Conservation (phyloP, 805 yeast genomes). For the Geotrichum ghanense region DNA sequence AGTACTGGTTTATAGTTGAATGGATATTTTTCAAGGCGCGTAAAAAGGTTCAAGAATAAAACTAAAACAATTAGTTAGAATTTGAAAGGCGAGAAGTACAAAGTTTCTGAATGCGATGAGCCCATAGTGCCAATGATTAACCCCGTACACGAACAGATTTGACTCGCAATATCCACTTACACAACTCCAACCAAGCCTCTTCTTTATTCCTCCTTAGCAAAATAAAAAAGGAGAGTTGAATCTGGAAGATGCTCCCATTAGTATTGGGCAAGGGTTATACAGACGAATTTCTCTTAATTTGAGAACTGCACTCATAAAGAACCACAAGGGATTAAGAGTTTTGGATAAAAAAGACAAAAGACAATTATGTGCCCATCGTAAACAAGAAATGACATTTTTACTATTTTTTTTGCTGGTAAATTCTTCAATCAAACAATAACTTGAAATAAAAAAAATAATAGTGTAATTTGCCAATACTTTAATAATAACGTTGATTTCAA, state of each 20-base stretch:
- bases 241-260: neutral
- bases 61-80: constrained; percentile 1
- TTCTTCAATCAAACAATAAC: too few species aligned
- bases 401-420: too few species aligned
- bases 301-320: too few species aligned
- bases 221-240: neutral
- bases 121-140: too few species aligned
- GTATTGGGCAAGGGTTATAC: neutral
- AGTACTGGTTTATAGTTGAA: neutral
- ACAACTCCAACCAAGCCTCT: neutral
- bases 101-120: too few species aligned
- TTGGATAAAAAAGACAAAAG: neutral
- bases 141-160: neutral
- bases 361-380: too few species aligned
- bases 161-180: neutral
- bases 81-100: neutral
- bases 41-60: neutral
- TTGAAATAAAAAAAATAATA: too few species aligned
- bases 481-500: too few species aligned
- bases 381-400: too few species aligned
- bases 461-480: too few species aligned
- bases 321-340: neutral
- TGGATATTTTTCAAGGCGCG: neutral
- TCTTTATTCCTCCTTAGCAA: neutral
- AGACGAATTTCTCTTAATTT: neutral